Evolutionary conservation across 2,329 filamentous ascomycete species (phyloP).

Genomic region (Xylariaceae sp.): DNA sequence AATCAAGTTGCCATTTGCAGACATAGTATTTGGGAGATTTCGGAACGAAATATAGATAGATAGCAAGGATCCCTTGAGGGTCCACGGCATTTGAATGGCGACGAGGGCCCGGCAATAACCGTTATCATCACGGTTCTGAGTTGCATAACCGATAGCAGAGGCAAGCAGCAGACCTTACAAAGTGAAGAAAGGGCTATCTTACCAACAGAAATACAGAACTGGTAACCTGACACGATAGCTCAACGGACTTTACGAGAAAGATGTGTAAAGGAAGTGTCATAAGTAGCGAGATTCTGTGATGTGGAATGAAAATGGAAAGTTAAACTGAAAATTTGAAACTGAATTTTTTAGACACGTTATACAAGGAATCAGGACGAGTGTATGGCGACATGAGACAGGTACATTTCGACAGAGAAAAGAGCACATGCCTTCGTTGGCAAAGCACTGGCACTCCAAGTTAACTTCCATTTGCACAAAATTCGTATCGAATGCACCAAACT

Average conservation of each 20-base stretch:
- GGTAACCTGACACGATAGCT: slow-evolving; percentile 81
- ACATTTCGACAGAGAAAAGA: too few species aligned
- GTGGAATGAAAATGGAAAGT: too few species aligned
- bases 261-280: slow-evolving; percentile 82
- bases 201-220: slow-evolving; percentile 83
- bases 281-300: too few species aligned
- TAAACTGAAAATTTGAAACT: too few species aligned
- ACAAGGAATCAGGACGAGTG: too few species aligned
- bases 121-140: slow-evolving; percentile 65
- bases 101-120: slow-evolving; percentile 83
- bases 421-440: too few species aligned
- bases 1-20: slow-evolving; percentile 73
- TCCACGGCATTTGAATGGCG: slow-evolving; percentile 80
- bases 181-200: slow-evolving; percentile 6
- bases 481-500: too few species aligned
- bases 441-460: too few species aligned
- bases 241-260: slow-evolving; percentile 77
- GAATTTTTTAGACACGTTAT: too few species aligned
- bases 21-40: slow-evolving; percentile 88
- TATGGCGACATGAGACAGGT: too few species aligned
- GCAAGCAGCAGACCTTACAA: slow-evolving; percentile 67
- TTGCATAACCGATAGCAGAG: slow-evolving; percentile 75
- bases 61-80: slow-evolving; percentile 74
- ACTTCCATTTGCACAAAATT: too few species aligned
- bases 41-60: slow-evolving; percentile 77